phyloP scores from a whole-genome alignment of 2,329 filamentous ascomycete species.

The Monosporascus ibericus region DNA sequence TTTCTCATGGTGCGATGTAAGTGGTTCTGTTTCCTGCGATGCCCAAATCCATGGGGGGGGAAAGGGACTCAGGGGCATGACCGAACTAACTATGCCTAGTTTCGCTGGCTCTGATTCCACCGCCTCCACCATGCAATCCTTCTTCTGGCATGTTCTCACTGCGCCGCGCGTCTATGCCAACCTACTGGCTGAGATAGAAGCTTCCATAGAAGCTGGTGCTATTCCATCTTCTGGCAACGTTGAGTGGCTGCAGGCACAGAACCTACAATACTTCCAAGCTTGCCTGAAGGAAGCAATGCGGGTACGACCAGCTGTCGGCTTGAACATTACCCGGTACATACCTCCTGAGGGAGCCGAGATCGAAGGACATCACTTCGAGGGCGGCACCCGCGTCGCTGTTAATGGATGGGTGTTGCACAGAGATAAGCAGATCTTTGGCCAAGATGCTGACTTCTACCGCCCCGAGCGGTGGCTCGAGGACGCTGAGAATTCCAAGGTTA shows the following conservation, averaged over 20 bases:
- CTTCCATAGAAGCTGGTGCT: constrained; percentile 29
- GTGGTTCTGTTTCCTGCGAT: constrained; percentile 11
- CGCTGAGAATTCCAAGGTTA: constrained; percentile 35
- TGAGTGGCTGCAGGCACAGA: constrained; percentile 41
- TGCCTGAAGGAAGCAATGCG: constrained; percentile 52
- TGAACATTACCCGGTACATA: constrained; percentile 46
- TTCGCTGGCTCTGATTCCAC: constrained; percentile 57
- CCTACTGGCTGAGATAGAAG: constrained; percentile 37
- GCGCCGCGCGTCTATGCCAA: constrained; percentile 33
- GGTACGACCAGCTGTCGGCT: constrained; percentile 47
- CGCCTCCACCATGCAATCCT: constrained; percentile 52
- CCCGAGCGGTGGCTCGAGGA: constrained; percentile 50
- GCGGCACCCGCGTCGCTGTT: constrained; percentile 45
- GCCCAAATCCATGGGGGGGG: not conserved
- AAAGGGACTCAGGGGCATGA: not conserved
- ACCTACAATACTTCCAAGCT: constrained; percentile 48
- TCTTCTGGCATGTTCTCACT: constrained; percentile 45
- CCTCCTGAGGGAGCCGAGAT: constrained; percentile 46
- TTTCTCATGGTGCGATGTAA: constrained; percentile 51
- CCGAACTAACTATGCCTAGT: constrained; percentile 22
- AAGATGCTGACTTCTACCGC: constrained; percentile 44
- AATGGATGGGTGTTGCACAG: constrained; percentile 50
- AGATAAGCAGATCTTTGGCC: constrained; percentile 41
- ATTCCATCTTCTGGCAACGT: constrained; percentile 37
- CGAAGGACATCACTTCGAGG: constrained; percentile 44